Conservation (phyloP, 352 stramenopile genomes). For the Pythium insidiosum region DNA sequence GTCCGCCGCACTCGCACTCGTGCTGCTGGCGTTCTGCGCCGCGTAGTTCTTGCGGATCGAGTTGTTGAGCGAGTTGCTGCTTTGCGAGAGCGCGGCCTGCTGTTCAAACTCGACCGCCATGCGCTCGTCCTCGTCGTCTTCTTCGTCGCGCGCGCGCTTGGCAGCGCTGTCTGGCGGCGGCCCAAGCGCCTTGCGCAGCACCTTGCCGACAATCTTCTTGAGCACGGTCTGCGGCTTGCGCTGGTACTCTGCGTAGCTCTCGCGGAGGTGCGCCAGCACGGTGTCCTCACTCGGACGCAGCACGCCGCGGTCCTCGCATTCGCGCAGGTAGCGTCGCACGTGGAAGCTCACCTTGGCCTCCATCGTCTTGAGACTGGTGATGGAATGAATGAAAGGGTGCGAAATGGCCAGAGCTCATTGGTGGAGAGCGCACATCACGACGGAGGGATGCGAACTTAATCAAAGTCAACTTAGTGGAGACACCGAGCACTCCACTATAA, state of each 20-base stretch:
- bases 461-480: too few species aligned
- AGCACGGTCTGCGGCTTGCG: constrained; percentile 68
- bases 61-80: constrained; percentile 65
- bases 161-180: constrained; percentile 8
- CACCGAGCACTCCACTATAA: too few species aligned
- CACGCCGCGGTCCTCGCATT: constrained; percentile 62
- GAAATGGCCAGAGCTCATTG: too few species aligned
- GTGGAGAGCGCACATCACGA: too few species aligned
- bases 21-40: constrained; percentile 5
- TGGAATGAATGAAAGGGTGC: background rate
- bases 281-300: constrained; percentile 52
- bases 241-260: constrained; percentile 82
- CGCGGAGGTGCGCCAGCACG: constrained; percentile 47
- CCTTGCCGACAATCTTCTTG: constrained; percentile 61
- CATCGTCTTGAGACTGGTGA: constrained; percentile 23
- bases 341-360: constrained; percentile 85
- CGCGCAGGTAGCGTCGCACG: constrained; percentile 73
- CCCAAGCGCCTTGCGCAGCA: constrained; percentile 49
- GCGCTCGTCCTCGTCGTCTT: constrained; percentile 60
- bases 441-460: too few species aligned
- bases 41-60: constrained; percentile 74
- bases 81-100: constrained; percentile 19
- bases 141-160: constrained; percentile 55
- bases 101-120: constrained; percentile 38
- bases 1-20: background rate